Percentiles rank a stretch among this genome's conserved stretches.
phyloP scores from a whole-genome alignment of 192 early-diverging fungal genomes.

The Spinellus fusiger region DNA sequence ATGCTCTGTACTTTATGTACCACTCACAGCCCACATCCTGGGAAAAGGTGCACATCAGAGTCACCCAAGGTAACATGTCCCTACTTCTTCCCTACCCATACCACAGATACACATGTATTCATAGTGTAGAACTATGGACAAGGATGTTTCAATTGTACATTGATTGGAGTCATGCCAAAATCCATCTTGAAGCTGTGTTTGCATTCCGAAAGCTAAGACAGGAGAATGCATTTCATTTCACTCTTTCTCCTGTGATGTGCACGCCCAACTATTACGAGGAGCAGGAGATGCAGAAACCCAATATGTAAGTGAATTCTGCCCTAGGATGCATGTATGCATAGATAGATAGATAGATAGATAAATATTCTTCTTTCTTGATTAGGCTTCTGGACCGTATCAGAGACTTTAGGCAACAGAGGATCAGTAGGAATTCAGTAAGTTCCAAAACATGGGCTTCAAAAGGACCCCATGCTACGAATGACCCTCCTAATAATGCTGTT shows the following conservation, averaged over 20 bases:
- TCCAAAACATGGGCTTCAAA: neutral
- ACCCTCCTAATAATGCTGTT: too few species aligned
- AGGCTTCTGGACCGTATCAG: neutral
- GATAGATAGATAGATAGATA: neutral
- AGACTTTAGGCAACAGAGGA: neutral
- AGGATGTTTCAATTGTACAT: constrained; percentile 2
- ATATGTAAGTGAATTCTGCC: neutral
- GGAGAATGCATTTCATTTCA: constrained; percentile 3
- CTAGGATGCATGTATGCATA: too few species aligned
- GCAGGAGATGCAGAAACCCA: neutral
- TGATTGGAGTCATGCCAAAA: neutral
- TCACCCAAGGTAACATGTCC: neutral
- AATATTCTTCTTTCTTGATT: neutral
- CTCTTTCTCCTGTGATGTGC: neutral
- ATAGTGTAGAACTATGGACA: constrained; percentile 1
- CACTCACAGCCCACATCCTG: neutral
- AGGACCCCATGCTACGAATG: too few species aligned
- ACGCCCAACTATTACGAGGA: neutral
- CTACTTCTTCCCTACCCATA: neutral
- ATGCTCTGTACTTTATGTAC: constrained; percentile 12
- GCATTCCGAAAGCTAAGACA: neutral
- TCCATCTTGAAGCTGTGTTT: neutral
- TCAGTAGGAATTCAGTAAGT: constrained; percentile 9
- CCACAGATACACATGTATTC: neutral
- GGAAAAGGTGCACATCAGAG: neutral